Evolutionary conservation across 768 basidiomycete species (phyloP).

Genomic region (Leccinum fibrillosum): DNA sequence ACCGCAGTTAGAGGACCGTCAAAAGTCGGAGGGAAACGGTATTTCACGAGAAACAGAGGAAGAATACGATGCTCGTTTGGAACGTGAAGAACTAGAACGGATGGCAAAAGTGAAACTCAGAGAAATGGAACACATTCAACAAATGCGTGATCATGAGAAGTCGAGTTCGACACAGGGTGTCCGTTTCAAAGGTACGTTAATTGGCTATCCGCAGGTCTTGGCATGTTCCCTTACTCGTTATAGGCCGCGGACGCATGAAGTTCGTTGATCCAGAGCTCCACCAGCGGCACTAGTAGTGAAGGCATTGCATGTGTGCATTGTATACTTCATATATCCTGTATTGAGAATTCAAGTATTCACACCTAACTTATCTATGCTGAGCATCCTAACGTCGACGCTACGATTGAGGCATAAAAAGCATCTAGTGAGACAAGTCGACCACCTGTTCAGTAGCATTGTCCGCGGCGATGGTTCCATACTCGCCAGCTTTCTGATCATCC

Average conservation of each 20-base stretch:
- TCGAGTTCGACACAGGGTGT: conserved; percentile 42
- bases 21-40: neutral
- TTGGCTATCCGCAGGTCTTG: neutral
- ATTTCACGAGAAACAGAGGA: conserved; percentile 58
- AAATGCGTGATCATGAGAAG: conserved; percentile 28
- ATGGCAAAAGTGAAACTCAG: conserved; percentile 42
- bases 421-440: conserved; percentile 16
- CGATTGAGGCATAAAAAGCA: conserved; percentile 16
- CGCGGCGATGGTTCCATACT: neutral
- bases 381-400: conserved; percentile 6
- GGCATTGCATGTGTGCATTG: neutral
- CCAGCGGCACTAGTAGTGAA: conserved; percentile 20
- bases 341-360: neutral
- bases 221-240: neutral
- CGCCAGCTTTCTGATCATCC: conserved; percentile 14
- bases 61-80: conserved; percentile 67
- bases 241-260: conserved; percentile 67
- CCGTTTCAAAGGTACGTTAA: conserved; percentile 57
- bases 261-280: conserved; percentile 57
- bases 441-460: conserved; percentile 17
- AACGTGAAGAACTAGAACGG: conserved; percentile 64
- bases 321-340: conserved; percentile 1
- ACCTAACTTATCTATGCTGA: neutral
- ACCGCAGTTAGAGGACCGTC: conserved; percentile 8
- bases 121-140: conserved; percentile 49